These are phyloP conservation scores for Xylaria castorea DNA, from an alignment of 495 filamentous ascomycete genomes.

Conservation along the genomic window DNA sequence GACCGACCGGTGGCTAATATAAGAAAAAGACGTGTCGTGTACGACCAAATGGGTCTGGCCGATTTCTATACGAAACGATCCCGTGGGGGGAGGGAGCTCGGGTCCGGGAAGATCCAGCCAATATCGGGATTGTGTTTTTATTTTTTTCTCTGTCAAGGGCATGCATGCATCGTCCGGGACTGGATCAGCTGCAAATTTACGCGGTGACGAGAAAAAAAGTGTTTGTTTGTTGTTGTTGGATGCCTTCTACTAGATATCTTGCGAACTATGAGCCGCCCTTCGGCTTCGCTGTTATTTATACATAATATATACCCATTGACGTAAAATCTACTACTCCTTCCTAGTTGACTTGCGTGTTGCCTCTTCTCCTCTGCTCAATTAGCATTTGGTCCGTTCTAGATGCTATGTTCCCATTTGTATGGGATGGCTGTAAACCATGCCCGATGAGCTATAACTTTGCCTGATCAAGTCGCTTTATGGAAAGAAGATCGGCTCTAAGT, in stretches of 20 bases:
- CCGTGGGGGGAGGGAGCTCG: neutral
- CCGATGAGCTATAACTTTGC: neutral
- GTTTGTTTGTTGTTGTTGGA: slow-evolving; percentile 19
- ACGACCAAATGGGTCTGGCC: neutral
- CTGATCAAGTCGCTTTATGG: neutral
- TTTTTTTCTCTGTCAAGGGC: neutral
- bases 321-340: neutral
- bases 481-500: neutral
- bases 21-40: slow-evolving; percentile 6
- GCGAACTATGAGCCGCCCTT: slow-evolving; percentile 29
- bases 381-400: no score
- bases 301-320: slow-evolving; percentile 44
- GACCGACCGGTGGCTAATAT: slow-evolving; percentile 3
- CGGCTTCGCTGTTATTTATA: slow-evolving; percentile 37
- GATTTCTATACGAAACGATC: neutral
- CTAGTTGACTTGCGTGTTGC: no score
- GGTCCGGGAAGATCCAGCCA: slow-evolving; percentile 9
- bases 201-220: slow-evolving; percentile 7
- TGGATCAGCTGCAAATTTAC: neutral
- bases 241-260: slow-evolving; percentile 26
- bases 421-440: neutral
- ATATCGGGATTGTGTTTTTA: neutral
- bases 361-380: no score
- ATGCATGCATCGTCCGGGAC: neutral
- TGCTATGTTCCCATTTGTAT: neutral